Conservation (phyloP, 805 yeast species). For the Wickerhamiella australiensis region DNA sequence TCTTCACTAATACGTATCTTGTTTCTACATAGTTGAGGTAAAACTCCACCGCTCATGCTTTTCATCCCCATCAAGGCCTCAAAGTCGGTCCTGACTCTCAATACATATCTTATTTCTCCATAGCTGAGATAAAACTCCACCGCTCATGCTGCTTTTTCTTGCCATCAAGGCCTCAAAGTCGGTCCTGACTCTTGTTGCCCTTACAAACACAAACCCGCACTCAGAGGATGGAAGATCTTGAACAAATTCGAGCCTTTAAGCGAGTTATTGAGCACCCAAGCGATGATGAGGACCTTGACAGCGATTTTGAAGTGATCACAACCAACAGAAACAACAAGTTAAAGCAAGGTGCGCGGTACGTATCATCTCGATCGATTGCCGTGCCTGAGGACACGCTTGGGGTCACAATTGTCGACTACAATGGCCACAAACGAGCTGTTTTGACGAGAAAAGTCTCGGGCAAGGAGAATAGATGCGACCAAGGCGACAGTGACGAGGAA, state of each 20-base stretch:
- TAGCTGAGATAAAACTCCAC: too few relatives aligned
- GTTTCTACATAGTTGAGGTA: too few relatives aligned
- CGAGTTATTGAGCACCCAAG: slow-evolving; percentile 25
- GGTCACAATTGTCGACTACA: slow-evolving; percentile 24
- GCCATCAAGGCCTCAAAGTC: too few relatives aligned
- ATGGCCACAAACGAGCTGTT: slow-evolving; percentile 24
- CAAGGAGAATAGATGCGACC: slow-evolving; percentile 19
- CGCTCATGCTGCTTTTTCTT: too few relatives aligned
- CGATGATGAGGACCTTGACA: slow-evolving; percentile 20
- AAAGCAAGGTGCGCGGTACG: slow-evolving; percentile 37
- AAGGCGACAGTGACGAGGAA: not conserved
- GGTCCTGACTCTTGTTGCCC: not conserved
- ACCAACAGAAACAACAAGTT: slow-evolving; percentile 50
- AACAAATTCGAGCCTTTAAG: slow-evolving; percentile 22
- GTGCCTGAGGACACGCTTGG: slow-evolving; percentile 21
- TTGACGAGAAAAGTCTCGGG: slow-evolving; percentile 18
- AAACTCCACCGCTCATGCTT: too few relatives aligned
- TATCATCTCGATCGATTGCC: slow-evolving; percentile 35
- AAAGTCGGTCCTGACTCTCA: too few relatives aligned
- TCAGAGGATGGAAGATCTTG: slow-evolving; percentile 2
- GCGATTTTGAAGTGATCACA: slow-evolving; percentile 27
- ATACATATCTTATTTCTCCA: too few relatives aligned
- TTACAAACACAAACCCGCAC: slow-evolving; percentile 4
- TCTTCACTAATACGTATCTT: too few relatives aligned
- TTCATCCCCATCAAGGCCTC: too few relatives aligned